Conservation (phyloP, 2,329 filamentous ascomycete genomes). For the Seiridium unicorne region DNA sequence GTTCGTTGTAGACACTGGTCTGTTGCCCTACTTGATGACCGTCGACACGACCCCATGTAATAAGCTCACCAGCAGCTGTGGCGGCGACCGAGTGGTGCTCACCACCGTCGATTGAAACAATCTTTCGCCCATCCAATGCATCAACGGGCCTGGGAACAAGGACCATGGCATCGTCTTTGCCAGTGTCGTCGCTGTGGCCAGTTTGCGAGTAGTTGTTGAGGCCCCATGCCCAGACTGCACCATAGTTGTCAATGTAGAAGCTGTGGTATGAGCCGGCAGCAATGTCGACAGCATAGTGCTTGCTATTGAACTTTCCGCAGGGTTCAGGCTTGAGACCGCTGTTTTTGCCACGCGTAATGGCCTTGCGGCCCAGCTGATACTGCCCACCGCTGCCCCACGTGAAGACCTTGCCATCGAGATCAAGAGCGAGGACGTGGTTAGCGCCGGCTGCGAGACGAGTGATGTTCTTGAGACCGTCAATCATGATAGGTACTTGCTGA, state of each 20-base stretch:
- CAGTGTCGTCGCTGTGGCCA: conserved; percentile 60
- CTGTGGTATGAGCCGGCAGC: conserved; percentile 69
- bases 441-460: conserved; percentile 62
- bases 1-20: conserved; percentile 50
- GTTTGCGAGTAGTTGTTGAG: conserved; percentile 72
- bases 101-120: conserved; percentile 69
- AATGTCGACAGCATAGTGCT: conserved; percentile 48
- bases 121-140: conserved; percentile 60
- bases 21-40: conserved; percentile 56
- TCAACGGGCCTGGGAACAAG: conserved; percentile 68
- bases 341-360: conserved; percentile 32
- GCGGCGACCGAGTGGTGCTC: conserved; percentile 62
- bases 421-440: conserved; percentile 68
- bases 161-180: conserved; percentile 69
- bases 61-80: conserved; percentile 38
- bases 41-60: conserved; percentile 47
- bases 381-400: conserved; percentile 83
- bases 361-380: conserved; percentile 67
- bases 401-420: conserved; percentile 65
- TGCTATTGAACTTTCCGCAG: conserved; percentile 39
- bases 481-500: conserved; percentile 42
- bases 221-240: conserved; percentile 68
- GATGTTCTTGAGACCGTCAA: conserved; percentile 61
- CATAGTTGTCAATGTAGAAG: conserved; percentile 67
- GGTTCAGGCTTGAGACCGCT: conserved; percentile 38